Conservation (phyloP, 1,139 yeast genomes). For the Diutina neorugosa region DNA sequence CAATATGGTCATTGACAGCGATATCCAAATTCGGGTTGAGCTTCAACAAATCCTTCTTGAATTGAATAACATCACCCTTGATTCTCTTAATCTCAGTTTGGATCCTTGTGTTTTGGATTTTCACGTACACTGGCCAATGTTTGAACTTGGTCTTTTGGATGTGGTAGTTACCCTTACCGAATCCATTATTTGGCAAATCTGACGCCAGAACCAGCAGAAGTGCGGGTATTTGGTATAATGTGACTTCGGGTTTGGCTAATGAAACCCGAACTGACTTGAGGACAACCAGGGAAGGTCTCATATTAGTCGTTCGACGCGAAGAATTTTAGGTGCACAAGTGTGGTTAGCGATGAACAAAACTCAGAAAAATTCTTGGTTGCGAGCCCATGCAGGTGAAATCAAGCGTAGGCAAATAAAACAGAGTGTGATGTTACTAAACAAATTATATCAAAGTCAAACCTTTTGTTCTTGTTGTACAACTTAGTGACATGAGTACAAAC, state of each 20-base stretch:
- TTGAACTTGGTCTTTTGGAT: slow-evolving; percentile 45
- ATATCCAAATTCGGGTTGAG: slow-evolving; percentile 14
- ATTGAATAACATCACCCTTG: slow-evolving; percentile 44
- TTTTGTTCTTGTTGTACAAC: too few species aligned
- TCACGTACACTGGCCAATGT: slow-evolving; percentile 60
- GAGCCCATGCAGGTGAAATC: not conserved
- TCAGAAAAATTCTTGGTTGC: not conserved
- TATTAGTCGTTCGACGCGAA: not conserved
- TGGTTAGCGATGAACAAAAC: not conserved
- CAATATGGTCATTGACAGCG: slow-evolving; percentile 26
- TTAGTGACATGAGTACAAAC: too few species aligned
- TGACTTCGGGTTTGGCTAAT: not conserved
- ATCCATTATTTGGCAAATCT: slow-evolving; percentile 1
- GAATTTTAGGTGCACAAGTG: not conserved
- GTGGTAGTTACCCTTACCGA: slow-evolving; percentile 23
- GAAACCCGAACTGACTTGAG: slow-evolving; percentile 2
- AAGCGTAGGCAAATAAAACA: too few species aligned
- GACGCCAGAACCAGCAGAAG: not conserved
- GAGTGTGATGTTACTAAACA: too few species aligned
- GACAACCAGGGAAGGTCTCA: not conserved
- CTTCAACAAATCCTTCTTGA: slow-evolving; percentile 11
- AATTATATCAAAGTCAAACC: too few species aligned
- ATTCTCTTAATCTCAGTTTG: slow-evolving; percentile 56
- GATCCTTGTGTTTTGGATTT: slow-evolving; percentile 38
- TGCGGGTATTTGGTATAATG: slow-evolving; percentile 2